phyloP scores from a whole-genome alignment of 768 basidiomycete genomes.

The Lentinula edodes region DNA sequence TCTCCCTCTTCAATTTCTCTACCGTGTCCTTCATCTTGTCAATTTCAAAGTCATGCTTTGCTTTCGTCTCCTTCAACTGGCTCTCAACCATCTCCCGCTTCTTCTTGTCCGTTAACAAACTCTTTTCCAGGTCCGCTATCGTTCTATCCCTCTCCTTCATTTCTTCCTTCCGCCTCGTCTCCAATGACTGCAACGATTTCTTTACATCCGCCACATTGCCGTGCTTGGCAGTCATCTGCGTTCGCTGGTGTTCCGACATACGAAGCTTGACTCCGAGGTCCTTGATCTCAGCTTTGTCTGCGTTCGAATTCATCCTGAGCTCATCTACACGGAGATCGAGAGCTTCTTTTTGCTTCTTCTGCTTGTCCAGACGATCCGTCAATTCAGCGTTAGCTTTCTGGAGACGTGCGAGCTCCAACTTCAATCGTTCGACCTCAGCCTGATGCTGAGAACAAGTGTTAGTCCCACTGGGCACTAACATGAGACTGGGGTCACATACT shows the following conservation, averaged over 20 bases:
- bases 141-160: conserved; percentile 45
- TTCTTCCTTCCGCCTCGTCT: conserved; percentile 52
- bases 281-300: conserved; percentile 59
- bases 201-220: conserved; percentile 46
- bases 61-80: conserved; percentile 35
- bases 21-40: conserved; percentile 26
- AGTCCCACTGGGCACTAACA: not conserved
- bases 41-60: conserved; percentile 35
- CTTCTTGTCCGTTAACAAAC: conserved; percentile 42
- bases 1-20: conserved; percentile 27
- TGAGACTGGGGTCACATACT: conserved; percentile 31
- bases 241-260: conserved; percentile 50
- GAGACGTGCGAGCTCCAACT: conserved; percentile 45
- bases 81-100: conserved; percentile 43
- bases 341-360: conserved; percentile 54
- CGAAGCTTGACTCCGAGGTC: conserved; percentile 56
- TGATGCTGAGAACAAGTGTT: conserved; percentile 40
- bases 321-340: conserved; percentile 60
- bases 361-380: conserved; percentile 49
- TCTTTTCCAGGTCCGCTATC: conserved; percentile 53
- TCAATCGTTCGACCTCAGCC: conserved; percentile 53
- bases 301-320: conserved; percentile 40
- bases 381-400: conserved; percentile 47
- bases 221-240: conserved; percentile 45
- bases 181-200: conserved; percentile 41